Evolutionary conservation across 2,329 filamentous ascomycete genomes (phyloP).

Genomic region (Ascochyta lentis): DNA sequence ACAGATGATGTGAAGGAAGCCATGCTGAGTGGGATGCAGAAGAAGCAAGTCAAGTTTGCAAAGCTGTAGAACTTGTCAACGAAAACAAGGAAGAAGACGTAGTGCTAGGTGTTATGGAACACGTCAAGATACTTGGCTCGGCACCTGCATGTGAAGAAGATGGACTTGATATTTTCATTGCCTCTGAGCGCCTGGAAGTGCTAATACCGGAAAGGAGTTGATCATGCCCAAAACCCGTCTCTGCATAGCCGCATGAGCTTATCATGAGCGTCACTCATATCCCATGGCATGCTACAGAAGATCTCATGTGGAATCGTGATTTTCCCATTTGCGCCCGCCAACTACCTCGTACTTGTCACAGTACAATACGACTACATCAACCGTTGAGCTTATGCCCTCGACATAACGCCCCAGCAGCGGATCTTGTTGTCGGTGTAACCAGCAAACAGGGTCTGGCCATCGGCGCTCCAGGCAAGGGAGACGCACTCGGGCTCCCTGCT

Average conservation of each 20-base stretch:
- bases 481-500: constrained; percentile 98
- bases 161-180: constrained; percentile 54
- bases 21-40: constrained; percentile 77
- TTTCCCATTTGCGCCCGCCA: constrained; percentile 41
- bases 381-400: constrained; percentile 45
- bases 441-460: constrained; percentile 98
- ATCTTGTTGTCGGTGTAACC: constrained; percentile 98
- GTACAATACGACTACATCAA: constrained; percentile 25
- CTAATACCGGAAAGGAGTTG: constrained; percentile 48
- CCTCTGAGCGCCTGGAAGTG: constrained; percentile 53
- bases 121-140: not conserved
- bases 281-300: constrained; percentile 50
- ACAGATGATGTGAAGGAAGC: constrained; percentile 77
- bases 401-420: constrained; percentile 53
- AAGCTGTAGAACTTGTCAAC: constrained; percentile 67
- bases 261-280: constrained; percentile 45
- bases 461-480: constrained; percentile 94
- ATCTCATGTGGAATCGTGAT: constrained; percentile 47
- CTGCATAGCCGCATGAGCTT: constrained; percentile 16
- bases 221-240: constrained; percentile 45
- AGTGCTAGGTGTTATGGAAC: too few species aligned
- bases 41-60: constrained; percentile 80
- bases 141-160: constrained; percentile 3
- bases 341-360: constrained; percentile 32
- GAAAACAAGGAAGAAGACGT: too few species aligned